Evolutionary conservation across 371 early-diverging fungal genomes (phyloP).

Genomic region (Fennellomyces sp.): DNA sequence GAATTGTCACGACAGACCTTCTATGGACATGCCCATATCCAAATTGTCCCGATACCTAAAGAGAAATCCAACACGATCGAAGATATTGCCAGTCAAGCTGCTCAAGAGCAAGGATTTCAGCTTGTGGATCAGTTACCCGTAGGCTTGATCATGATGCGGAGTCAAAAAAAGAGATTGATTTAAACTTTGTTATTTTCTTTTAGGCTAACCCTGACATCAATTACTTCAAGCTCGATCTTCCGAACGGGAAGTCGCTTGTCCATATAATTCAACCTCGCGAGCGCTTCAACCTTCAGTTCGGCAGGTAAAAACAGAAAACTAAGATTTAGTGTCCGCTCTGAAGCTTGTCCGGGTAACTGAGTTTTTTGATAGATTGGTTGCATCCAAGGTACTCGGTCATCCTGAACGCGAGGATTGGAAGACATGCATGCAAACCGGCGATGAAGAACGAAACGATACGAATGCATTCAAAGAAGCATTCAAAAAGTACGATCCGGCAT

Average conservation of each 20-base stretch:
- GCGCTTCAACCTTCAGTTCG: conserved; percentile 73
- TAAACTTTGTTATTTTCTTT: background rate
- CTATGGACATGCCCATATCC: conserved; percentile 67
- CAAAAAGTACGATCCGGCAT: conserved; percentile 55
- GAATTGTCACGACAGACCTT: conserved; percentile 63
- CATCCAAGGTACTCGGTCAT: conserved; percentile 61
- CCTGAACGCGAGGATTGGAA: conserved; percentile 80
- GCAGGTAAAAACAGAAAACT: conserved; percentile 44
- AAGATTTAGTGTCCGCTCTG: background rate
- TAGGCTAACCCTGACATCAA: conserved; percentile 36
- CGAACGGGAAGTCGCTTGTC: conserved; percentile 49
- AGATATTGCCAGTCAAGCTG: conserved; percentile 35
- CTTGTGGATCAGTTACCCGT: conserved; percentile 49
- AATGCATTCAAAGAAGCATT: conserved; percentile 59
- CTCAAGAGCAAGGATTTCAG: conserved; percentile 31
- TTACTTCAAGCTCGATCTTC: conserved; percentile 71
- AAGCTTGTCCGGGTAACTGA: background rate
- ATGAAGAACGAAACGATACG: conserved; percentile 63
- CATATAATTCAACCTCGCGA: conserved; percentile 46
- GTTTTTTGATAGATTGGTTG: conserved; percentile 45
- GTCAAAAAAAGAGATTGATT: background rate
- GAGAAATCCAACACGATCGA: conserved; percentile 37
- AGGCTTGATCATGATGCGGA: conserved; percentile 14
- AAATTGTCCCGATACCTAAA: conserved; percentile 58
- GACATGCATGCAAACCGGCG: conserved; percentile 55